Percentiles rank a stretch among this genome's conserved stretches.
These are phyloP conservation scores for Elongisporangium senticosum DNA, from an alignment of 352 stramenopile species.

Conservation along the genomic window DNA sequence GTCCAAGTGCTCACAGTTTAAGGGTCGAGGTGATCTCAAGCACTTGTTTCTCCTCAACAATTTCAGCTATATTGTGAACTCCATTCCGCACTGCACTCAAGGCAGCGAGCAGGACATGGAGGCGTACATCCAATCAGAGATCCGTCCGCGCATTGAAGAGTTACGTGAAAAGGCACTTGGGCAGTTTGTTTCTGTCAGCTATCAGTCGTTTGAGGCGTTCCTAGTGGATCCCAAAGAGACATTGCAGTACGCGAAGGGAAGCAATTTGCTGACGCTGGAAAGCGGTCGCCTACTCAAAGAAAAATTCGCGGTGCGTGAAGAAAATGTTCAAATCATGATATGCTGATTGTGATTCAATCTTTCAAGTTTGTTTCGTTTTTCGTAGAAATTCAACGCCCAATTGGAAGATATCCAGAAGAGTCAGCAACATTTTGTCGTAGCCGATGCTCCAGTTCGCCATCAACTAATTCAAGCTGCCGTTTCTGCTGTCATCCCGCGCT, in stretches of 20 bases:
- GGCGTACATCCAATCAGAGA: constrained; percentile 47
- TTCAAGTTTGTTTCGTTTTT: not conserved
- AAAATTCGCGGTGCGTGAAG: constrained; percentile 73
- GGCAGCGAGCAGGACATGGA: constrained; percentile 41
- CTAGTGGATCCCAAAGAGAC: constrained; percentile 78
- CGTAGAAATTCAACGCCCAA: constrained; percentile 66
- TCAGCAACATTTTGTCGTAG: constrained; percentile 77
- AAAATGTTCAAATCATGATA: not conserved
- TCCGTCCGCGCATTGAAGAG: constrained; percentile 76
- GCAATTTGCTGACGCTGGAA: constrained; percentile 84
- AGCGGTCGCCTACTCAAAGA: constrained; percentile 89
- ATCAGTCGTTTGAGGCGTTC: constrained; percentile 51
- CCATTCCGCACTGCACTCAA: constrained; percentile 48
- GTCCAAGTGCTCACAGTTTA: constrained; percentile 42
- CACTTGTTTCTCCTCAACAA: constrained; percentile 94
- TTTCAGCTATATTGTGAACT: constrained; percentile 85
- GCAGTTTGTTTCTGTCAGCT: constrained; percentile 81
- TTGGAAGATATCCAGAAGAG: constrained; percentile 64
- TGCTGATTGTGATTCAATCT: not conserved
- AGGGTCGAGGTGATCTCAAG: constrained; percentile 52
- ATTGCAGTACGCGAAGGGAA: constrained; percentile 82
- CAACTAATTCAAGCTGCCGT: constrained; percentile 81
- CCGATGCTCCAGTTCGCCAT: constrained; percentile 81
- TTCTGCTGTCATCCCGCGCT: constrained; percentile 80
- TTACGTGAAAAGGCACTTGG: constrained; percentile 82